phyloP scores from a whole-genome alignment of 2,329 filamentous ascomycete species.

The Teratosphaeria gauchensis region DNA sequence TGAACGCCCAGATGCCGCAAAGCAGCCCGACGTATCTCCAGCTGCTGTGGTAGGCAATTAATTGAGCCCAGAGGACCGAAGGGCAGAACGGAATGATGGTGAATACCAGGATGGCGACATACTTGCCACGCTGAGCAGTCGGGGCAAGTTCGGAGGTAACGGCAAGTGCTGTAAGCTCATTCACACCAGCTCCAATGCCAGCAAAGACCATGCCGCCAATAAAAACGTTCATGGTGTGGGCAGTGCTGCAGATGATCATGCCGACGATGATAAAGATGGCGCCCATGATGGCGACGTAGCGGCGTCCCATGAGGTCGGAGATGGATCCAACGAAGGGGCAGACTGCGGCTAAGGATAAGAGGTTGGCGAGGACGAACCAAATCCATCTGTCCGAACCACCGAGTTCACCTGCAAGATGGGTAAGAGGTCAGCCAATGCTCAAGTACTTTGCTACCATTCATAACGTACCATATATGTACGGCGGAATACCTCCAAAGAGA shows the following conservation, averaged over 20 bases:
- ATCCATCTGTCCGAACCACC: slow-evolving; percentile 38
- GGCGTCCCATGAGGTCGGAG: slow-evolving; percentile 52
- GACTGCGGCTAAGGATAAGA: slow-evolving; percentile 46
- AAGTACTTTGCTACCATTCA: too few species aligned
- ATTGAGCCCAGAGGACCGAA: slow-evolving; percentile 51
- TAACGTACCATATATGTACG: slow-evolving; percentile 38
- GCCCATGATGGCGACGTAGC: slow-evolving; percentile 50
- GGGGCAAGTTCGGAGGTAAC: slow-evolving; percentile 60
- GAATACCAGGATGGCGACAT: slow-evolving; percentile 51
- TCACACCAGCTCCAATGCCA: slow-evolving; percentile 56
- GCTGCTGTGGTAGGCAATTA: slow-evolving; percentile 37
- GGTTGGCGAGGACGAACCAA: slow-evolving; percentile 36
- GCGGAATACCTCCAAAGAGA: slow-evolving; percentile 31
- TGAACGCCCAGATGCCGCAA: slow-evolving; percentile 41
- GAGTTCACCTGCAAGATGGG: slow-evolving; percentile 31
- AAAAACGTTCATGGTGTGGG: slow-evolving; percentile 49
- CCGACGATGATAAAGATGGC: slow-evolving; percentile 46
- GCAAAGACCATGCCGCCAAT: slow-evolving; percentile 54
- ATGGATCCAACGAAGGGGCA: slow-evolving; percentile 55
- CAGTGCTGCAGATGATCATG: slow-evolving; percentile 50
- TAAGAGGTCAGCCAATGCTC: too few species aligned
- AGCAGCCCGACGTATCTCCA: slow-evolving; percentile 50
- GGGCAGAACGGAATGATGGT: slow-evolving; percentile 55
- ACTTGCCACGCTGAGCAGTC: slow-evolving; percentile 53
- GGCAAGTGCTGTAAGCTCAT: slow-evolving; percentile 58